phyloP scores from a whole-genome alignment of 2,329 filamentous ascomycete species.

The Penicillium sclerotigenum region DNA sequence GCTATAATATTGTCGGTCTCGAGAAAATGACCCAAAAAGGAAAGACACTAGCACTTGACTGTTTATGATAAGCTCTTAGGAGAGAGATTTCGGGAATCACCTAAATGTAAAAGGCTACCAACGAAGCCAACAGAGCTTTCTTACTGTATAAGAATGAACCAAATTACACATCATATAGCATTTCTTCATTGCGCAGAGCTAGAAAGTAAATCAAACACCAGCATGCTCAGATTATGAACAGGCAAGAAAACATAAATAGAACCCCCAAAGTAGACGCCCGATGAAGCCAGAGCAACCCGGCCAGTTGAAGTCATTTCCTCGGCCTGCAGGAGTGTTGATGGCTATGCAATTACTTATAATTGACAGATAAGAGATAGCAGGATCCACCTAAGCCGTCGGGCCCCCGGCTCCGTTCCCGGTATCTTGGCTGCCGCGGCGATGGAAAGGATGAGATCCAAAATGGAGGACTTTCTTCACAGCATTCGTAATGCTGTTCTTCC shows the following conservation, averaged over 20 bases:
- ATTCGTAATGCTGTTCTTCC: constrained; percentile 37
- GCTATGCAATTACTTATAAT: constrained; percentile 7
- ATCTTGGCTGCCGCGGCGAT: constrained; percentile 31
- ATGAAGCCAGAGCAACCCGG: not conserved
- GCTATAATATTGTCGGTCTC: not conserved
- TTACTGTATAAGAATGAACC: not conserved
- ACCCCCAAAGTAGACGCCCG: constrained; percentile 1
- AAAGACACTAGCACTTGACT: no score
- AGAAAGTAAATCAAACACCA: constrained; percentile 1
- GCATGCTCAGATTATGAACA: constrained; percentile 7
- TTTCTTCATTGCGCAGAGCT: constrained; percentile 4
- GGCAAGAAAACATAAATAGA: not conserved
- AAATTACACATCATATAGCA: not conserved
- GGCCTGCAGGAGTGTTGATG: not conserved
- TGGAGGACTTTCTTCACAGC: constrained; percentile 43
- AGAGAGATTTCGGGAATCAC: no score
- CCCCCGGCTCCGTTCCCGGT: constrained; percentile 5
- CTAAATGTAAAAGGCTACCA: not conserved
- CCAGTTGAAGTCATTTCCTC: not conserved
- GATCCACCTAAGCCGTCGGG: not conserved
- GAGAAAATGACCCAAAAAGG: no score
- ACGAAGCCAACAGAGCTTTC: not conserved
- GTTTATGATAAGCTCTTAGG: no score
- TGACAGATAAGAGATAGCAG: not conserved
- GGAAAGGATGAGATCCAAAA: constrained; percentile 36